Base-by-base conservation (phyloP, 345 rosid species). In the Hibiscus tridactylites region DNA sequence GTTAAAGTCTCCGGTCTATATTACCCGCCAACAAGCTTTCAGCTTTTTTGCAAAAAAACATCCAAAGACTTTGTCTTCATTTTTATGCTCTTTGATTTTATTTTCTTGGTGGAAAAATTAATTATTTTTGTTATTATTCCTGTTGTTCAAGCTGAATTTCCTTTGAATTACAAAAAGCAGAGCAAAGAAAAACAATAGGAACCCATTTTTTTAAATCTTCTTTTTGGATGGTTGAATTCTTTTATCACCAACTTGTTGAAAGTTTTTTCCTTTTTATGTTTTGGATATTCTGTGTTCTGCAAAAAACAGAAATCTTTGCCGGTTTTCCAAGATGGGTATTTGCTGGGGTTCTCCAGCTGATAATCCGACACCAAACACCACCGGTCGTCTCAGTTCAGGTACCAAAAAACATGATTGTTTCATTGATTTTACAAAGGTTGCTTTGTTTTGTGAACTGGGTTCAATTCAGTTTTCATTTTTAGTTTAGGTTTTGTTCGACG, bases 371-470 rank as follows among this genome's bases (percentile, higher is more conserved):
- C 82, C 90, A 37, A 64, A 73, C 62, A 73, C 92, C 49, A 87
- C 92, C 57, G 86, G 77, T 76, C 80, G 79, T 74, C 74, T 85
- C 73, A 83, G 86, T 66, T 77, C 92, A 85, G 91, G 97, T 87
- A 81, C 26, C 58, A 19, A 47, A 42, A 1, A 19, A 19, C 31
- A 21, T 8, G 68, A 19, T 42, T 39, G 15, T 65, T 65, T 42
- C 5, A 16, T 44, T 11, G 33, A 9, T 56, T 74, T 44, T 46
- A 16, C 9, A 9, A n/a, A 15, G 33, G 12, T 76, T 64, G 72
- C 12, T 65, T 72, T 3, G 60, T 9, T 74, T 81, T 67, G 42
- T 61, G n/a, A 19, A 66, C 59, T 83, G 79, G 75, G 75, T 47
- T 77, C 65, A 19, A 49, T 21, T 69, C 26, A 60, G 65, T 75